Base-by-base conservation (phyloP, 495 filamentous ascomycete species). In the Durotheca rogersii region DNA sequence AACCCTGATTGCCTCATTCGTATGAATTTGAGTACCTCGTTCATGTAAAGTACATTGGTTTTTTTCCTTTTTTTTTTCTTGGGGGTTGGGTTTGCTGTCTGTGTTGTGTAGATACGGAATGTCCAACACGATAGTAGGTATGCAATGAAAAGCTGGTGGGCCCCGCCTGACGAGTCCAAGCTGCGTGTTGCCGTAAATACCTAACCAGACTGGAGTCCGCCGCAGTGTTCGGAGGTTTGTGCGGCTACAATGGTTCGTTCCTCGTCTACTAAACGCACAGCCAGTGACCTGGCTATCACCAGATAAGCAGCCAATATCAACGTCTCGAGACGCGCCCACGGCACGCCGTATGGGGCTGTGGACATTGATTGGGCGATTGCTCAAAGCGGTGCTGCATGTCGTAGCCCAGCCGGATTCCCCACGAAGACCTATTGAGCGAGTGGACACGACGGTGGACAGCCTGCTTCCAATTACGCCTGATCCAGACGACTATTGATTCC, bases 311-410 rank as follows among this genome's bases (percentile, higher is more conserved):
- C 12, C 9, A 30, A 3, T 31, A 41, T 27, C 11, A 41, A 36
- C 29, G 7, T 29, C 30, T 18, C 18, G 29, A 17, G 37, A 17
- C 14, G 39, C 23, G 23, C 16, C 15, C 29, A 41, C 32, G 46
- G 30, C 18, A n/a, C 46, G 46, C 36, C 34, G 19, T 41, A 12
- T 25, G 30, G 37, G 30, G 39, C 30, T 6, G 11, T 39, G n/a
- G 37, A 29, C 12, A 36, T 15, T 14, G 7, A 17, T 19, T 37
- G 36, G 20, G 14, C 14, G 21, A 20, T 32, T 25, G 21, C 4
- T 4, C 9, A 27, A 27, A 27, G 9, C 23, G 4, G 4, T 9
- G 4, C 4, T 9, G 23, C 23, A 27, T 27, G 4, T 9, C 23
- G 23, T 9, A 27, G 23, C 4, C 23, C 23, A 27, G 23, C 23